Percentiles rank a stretch among this genome's conserved stretches.
Evolutionary conservation across 163 green algal species (phyloP).

Genomic region (Prototheca cutis): DNA sequence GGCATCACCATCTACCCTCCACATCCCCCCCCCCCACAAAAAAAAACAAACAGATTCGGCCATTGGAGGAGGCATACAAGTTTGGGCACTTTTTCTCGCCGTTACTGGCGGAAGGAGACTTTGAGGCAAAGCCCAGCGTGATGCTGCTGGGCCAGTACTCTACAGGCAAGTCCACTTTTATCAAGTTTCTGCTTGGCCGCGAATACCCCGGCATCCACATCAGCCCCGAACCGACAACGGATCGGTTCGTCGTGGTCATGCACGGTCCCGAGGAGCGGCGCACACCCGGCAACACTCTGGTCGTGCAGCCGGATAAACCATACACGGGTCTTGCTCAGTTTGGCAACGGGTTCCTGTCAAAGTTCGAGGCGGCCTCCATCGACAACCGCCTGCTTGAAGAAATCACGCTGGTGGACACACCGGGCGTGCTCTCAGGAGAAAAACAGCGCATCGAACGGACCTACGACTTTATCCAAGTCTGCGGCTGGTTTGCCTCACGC

Average conservation of each 20-base stretch:
- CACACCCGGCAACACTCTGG: constrained; percentile 92
- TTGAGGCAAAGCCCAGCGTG: constrained; percentile 91
- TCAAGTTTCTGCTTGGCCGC: constrained; percentile 81
- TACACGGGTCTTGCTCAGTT: constrained; percentile 54
- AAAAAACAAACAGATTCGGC: constrained; percentile 66
- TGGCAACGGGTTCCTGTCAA: constrained; percentile 76
- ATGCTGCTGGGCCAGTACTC: constrained; percentile 96
- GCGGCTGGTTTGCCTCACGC: constrained; percentile 85
- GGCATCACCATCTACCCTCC: no score
- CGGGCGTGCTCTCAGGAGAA: constrained; percentile 80
- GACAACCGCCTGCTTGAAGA: constrained; percentile 69
- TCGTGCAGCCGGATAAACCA: constrained; percentile 86
- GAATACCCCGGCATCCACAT: constrained; percentile 92
- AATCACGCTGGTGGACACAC: constrained; percentile 89
- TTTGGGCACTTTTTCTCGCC: constrained; percentile 88
- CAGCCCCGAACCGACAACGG: constrained; percentile 84
- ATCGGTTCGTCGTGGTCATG: constrained; percentile 85
- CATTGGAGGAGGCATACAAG: constrained; percentile 86
- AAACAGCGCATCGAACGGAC: constrained; percentile 93
- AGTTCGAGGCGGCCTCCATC: constrained; percentile 77
- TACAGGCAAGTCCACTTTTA: constrained; percentile 87
- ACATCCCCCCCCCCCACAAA: no score
- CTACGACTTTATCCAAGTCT: constrained; percentile 79
- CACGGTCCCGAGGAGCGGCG: constrained; percentile 66
- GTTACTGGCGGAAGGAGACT: constrained; percentile 76